Percentiles rank a stretch among this genome's conserved stretches.
phyloP scores from a whole-genome alignment of 1,284 basidiomycete genomes.

The Wallemia mellicola region DNA sequence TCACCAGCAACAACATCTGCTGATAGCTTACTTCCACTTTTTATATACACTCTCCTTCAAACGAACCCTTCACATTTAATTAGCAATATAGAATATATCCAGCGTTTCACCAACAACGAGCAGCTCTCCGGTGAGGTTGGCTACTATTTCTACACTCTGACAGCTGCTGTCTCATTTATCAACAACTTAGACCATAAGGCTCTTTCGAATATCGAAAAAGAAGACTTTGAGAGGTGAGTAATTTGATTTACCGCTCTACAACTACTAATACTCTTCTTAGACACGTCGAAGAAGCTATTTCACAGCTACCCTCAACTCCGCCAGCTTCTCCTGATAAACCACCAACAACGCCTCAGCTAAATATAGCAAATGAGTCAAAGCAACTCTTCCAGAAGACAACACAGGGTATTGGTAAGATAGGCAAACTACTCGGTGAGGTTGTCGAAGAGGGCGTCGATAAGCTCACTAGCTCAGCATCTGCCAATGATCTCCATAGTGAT shows the following conservation, averaged over 20 bases:
- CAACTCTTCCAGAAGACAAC: background rate
- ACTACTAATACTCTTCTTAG: background rate
- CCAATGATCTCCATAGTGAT: slow-evolving; percentile 7
- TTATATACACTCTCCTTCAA: background rate
- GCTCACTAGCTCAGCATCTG: slow-evolving; percentile 3
- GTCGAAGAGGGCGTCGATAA: slow-evolving; percentile 9
- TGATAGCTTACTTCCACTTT: background rate
- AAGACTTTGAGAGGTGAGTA: background rate
- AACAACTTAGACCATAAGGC: slow-evolving; percentile 2
- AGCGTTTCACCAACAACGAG: slow-evolving; percentile 5
- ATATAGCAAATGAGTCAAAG: background rate
- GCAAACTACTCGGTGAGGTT: slow-evolving; percentile 19
- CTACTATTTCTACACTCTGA: slow-evolving; percentile 40
- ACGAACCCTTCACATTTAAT: slow-evolving; percentile 2
- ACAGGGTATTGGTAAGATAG: background rate
- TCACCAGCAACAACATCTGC: slow-evolving; percentile 5
- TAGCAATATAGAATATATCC: slow-evolving; percentile 1
- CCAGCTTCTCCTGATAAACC: background rate
- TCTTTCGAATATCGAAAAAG: background rate
- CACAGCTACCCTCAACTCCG: background rate
- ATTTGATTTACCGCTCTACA: background rate
- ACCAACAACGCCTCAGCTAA: background rate
- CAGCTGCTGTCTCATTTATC: background rate
- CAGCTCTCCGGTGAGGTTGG: slow-evolving; percentile 2
- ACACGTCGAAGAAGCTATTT: background rate